These are phyloP conservation scores for Dysphania ambrosioides DNA, from an alignment of 148 eudicot species.

Conservation along the genomic window DNA sequence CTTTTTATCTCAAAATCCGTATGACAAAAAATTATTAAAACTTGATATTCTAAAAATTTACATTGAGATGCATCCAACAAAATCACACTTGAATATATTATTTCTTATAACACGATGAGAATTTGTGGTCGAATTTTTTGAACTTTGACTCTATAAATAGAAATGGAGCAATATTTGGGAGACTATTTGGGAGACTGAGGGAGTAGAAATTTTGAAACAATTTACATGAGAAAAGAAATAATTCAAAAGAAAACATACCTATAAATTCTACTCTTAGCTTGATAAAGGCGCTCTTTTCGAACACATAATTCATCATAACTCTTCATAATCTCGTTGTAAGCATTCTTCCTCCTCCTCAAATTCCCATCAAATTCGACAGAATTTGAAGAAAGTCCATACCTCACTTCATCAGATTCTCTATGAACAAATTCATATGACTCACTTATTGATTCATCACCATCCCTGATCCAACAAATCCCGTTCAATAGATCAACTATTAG, in stretches of 20 bases:
- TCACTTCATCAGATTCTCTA: conserved; percentile 27
- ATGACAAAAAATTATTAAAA: too few species aligned
- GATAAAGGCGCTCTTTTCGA: conserved; percentile 38
- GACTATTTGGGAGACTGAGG: too few species aligned
- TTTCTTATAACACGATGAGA: too few species aligned
- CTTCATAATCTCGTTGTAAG: conserved; percentile 40
- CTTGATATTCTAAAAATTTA: too few species aligned
- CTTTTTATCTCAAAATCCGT: too few species aligned
- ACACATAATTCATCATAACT: conserved; percentile 41
- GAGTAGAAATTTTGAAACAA: neutral
- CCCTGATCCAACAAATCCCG: conserved; percentile 19
- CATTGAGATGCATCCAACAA: too few species aligned
- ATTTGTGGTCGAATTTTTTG: too few species aligned
- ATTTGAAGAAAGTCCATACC: conserved; percentile 18
- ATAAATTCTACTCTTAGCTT: conserved; percentile 51
- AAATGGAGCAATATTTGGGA: too few species aligned
- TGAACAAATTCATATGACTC: conserved; percentile 29
- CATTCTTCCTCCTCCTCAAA: conserved; percentile 33
- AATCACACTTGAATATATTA: too few species aligned
- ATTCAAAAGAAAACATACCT: conserved; percentile 37
- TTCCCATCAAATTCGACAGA: conserved; percentile 32
- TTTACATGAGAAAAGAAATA: neutral
- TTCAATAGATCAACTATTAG: neutral
- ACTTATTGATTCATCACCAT: conserved; percentile 25
- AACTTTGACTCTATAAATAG: too few species aligned